Evolutionary conservation across 2,329 filamentous ascomycete species (phyloP).

Genomic region (Sclerotinia borealis): DNA sequence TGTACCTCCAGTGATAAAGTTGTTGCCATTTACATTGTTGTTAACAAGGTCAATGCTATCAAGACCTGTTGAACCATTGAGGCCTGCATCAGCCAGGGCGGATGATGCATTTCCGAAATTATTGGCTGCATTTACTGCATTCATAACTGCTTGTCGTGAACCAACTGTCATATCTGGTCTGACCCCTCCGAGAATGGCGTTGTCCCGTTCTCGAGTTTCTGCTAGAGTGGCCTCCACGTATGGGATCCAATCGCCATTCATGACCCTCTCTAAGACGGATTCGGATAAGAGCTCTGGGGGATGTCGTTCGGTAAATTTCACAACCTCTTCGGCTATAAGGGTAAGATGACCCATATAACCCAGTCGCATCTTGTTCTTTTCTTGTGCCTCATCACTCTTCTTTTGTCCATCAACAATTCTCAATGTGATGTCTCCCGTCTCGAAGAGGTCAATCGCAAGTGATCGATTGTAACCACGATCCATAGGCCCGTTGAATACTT

Average conservation of each 20-base stretch:
- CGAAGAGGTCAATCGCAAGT: constrained; percentile 87
- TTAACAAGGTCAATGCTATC: constrained; percentile 62
- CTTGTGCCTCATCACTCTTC: constrained; percentile 79
- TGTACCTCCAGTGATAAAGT: constrained; percentile 68
- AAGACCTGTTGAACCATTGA: constrained; percentile 53
- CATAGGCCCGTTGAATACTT: constrained; percentile 98
- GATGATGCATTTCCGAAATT: constrained; percentile 52
- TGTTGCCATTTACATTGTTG: constrained; percentile 51
- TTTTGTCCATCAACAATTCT: constrained; percentile 88
- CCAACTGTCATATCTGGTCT: constrained; percentile 84
- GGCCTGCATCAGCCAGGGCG: constrained; percentile 72
- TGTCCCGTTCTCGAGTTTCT: constrained; percentile 91
- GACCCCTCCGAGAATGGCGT: constrained; percentile 94
- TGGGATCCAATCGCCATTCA: constrained; percentile 84
- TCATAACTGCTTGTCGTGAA: constrained; percentile 60
- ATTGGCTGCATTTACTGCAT: constrained; percentile 50
- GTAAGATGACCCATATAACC: constrained; percentile 99
- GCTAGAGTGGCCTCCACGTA: constrained; percentile 92
- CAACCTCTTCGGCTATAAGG: constrained; percentile 93
- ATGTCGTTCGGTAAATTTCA: constrained; percentile 95
- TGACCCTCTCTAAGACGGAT: constrained; percentile 78
- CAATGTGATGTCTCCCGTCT: constrained; percentile 80
- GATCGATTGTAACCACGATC: constrained; percentile 89
- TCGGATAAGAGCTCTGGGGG: constrained; percentile 82
- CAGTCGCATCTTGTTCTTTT: constrained; percentile 78